Evolutionary conservation across 495 filamentous ascomycete species (phyloP), one percentile per base, ranked within the genome.

Genomic region (Pseudotulostoma volvatum): DNA sequence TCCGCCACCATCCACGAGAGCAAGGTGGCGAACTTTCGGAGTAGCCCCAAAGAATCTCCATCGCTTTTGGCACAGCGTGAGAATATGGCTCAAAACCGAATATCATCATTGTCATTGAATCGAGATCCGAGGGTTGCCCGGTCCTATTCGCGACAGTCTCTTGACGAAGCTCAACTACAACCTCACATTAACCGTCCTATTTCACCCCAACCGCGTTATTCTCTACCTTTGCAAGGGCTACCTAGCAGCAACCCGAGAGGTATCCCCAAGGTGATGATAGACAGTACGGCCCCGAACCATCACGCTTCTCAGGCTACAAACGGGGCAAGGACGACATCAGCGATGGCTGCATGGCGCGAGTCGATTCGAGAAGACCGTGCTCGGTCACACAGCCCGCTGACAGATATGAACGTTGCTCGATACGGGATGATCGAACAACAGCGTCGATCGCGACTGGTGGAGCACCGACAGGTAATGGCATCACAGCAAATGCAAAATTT

Each of bases 271-370:
- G n/a, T n/a, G n/a, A n/a, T n/a, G n/a, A n/a, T n/a, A n/a, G n/a
- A n/a, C n/a, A n/a, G n/a, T n/a, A n/a, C n/a, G n/a, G n/a, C n/a
- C n/a, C n/a, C n/a, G n/a, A n/a, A n/a, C n/a, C n/a, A n/a, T n/a
- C 37, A 38, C 53, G 14, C 33, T 45, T 45, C 34, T 36, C 44
- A 9, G 38, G 38, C 33, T 45, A 1, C 34, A 34, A 34, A 32
- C 18, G 44, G 42, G 18, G 51, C 52, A 3, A 66, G 63, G 28
- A 65, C 74, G 15, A 73, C 77, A 18, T 65, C 71, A 0, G 66
- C 70, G 47, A 71, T 92, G 35, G 79, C 79, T n/a, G 68, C 61
- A n/a, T 92, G 83, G 71, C 70, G 84, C 13, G 71, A 75, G 43
- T 79, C 73, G 3, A 60, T 92, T 4, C 74, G 74, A 7, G 66